Evolutionary conservation across 2,329 filamentous ascomycete species (phyloP), one percentile per base, ranked within the genome.

Genomic region (Aspergillus tamarii): DNA sequence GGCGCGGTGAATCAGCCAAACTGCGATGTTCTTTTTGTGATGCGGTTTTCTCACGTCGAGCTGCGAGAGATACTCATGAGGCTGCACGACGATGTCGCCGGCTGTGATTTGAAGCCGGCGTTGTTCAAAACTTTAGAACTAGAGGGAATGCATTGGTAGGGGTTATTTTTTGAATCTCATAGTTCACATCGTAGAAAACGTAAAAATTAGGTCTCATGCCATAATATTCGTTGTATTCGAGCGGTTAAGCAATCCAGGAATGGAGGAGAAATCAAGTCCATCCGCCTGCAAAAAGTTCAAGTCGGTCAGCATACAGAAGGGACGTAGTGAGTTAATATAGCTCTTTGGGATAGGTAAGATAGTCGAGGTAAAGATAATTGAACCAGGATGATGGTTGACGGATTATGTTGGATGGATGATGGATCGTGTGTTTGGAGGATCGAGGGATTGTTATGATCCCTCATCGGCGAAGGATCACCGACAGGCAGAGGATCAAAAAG

Each of bases 11-110:
- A 45, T 57, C 43, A 2, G 60, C 54, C 21, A 62, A 62, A 43
- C 54, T 62, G 32, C 60, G 54, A 7, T 62, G 60, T 26, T 62
- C 60, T 19, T 62, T 62, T 36, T 62, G 60, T 23, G 60, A 57
- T 52, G 60, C 60, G n/a, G 60, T 62, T 9, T 62, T 62, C 43
- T 57, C 46, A 53, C 60, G 54, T 21, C 45, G 59, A 32, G 46
- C 53, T 4, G 60, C 60, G 26, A 30, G 54, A 34, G 46, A 58
- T 45, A 43, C 60, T n/a, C 60, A 62, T 34, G 60, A 62, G 53
- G 41, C 60, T 50, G 45, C 39, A 0, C 5, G 50, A 10, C 28
- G 50, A 54, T 54, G 50, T 54, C 50, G 50, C 6, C 50, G 19
- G 3, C n/a, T 5, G 30, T 21, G n/a, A 23, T 6, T 19, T 19